Percentiles rank a stretch among this genome's conserved stretches.
Conservation (phyloP, 2,329 filamentous ascomycete genomes). For the Pestalotiopsis sp. region DNA sequence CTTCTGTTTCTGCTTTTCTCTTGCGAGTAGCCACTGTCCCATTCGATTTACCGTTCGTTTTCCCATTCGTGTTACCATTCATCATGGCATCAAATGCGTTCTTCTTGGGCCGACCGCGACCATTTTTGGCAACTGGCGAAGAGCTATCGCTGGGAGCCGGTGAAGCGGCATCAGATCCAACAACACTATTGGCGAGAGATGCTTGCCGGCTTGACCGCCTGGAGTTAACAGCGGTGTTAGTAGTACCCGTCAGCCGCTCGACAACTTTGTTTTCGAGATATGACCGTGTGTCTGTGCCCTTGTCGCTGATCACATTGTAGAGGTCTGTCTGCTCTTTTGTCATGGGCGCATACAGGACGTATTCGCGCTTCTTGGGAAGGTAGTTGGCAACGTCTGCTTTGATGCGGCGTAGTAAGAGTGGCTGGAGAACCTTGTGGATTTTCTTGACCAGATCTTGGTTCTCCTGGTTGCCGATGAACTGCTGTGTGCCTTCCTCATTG, state of each 20-base stretch:
- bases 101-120: slow-evolving; percentile 24
- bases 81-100: slow-evolving; percentile 16
- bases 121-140: slow-evolving; percentile 45
- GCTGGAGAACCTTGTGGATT: slow-evolving; percentile 90
- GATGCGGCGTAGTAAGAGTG: slow-evolving; percentile 82
- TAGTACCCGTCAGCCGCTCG: slow-evolving; percentile 59
- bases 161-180: slow-evolving; percentile 22
- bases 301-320: slow-evolving; percentile 69
- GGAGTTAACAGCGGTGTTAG: slow-evolving; percentile 45
- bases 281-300: slow-evolving; percentile 63
- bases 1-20: slow-evolving; percentile 39
- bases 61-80: not conserved
- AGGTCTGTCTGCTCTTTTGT: slow-evolving; percentile 89
- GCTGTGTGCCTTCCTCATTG: slow-evolving; percentile 77
- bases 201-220: slow-evolving; percentile 36
- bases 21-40: slow-evolving; percentile 29
- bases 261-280: slow-evolving; percentile 82
- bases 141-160: slow-evolving; percentile 48
- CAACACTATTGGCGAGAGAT: slow-evolving; percentile 40
- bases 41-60: not conserved
- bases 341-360: slow-evolving; percentile 91
- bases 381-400: slow-evolving; percentile 92
- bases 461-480: slow-evolving; percentile 77
- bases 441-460: slow-evolving; percentile 81
- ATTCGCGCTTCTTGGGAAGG: slow-evolving; percentile 95